Percentiles rank a stretch among this genome's conserved stretches.
These are phyloP conservation scores for Schizonepeta tenuifolia DNA, from an alignment of 257 asterid genomes.

Conservation along the genomic window DNA sequence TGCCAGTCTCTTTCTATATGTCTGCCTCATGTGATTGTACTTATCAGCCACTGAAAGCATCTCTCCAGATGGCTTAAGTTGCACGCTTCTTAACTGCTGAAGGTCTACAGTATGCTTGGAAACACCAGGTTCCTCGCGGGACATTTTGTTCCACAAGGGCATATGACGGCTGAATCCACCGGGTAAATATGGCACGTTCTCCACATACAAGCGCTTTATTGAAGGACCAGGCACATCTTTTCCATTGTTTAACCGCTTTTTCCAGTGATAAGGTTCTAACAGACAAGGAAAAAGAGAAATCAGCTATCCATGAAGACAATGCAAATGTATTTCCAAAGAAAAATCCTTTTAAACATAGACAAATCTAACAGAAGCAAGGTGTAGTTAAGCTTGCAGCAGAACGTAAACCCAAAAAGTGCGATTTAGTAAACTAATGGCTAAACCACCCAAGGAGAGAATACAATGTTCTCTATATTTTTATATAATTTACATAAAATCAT, in stretches of 20 bases:
- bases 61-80: constrained; percentile 62
- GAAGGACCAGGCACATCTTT: constrained; percentile 81
- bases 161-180: constrained; percentile 83
- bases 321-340: constrained; percentile 14
- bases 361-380: constrained; percentile 5
- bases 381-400: constrained; percentile 17
- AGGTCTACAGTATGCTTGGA: constrained; percentile 56
- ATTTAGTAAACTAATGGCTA: constrained; percentile 19
- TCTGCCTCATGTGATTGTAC: constrained; percentile 79
- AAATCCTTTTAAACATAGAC: constrained; percentile 17
- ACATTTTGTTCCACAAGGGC: constrained; percentile 49
- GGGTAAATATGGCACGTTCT: constrained; percentile 86
- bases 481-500: constrained; percentile 12
- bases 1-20: constrained; percentile 76
- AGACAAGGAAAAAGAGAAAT: constrained; percentile 39
- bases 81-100: constrained; percentile 58
- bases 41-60: constrained; percentile 86
- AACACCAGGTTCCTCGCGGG: constrained; percentile 49
- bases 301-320: constrained; percentile 27
- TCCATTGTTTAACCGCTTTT: constrained; percentile 74
- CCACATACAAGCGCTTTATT: constrained; percentile 80
- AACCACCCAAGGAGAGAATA: constrained; percentile 19
- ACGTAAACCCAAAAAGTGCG: background rate
- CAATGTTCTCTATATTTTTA: background rate
- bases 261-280: constrained; percentile 72